Evolutionary conservation across 192 early-diverging fungal genomes (phyloP).

Genomic region (Dispira parvispora): DNA sequence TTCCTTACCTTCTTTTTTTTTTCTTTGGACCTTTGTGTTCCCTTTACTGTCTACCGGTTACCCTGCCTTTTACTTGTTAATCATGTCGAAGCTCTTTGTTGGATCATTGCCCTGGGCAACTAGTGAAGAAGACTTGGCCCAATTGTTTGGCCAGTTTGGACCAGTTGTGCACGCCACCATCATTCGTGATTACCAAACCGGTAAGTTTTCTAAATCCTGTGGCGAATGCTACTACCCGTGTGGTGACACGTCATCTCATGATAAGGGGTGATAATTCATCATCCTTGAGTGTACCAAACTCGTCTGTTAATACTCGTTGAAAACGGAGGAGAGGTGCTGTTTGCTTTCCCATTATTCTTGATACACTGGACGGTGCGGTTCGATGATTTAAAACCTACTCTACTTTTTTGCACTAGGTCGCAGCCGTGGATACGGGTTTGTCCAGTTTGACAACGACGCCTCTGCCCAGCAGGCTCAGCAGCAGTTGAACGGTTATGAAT

Average conservation of each 20-base stretch:
- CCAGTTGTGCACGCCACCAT: conserved; percentile 44
- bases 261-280: neutral
- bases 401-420: conserved; percentile 26
- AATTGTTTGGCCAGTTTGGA: conserved; percentile 44
- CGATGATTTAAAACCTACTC: neutral
- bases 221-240: neutral
- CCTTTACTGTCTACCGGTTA: neutral
- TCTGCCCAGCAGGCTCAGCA: conserved; percentile 56
- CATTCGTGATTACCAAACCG: conserved; percentile 52
- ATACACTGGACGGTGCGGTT: neutral
- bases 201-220: conserved; percentile 24
- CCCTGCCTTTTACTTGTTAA: neutral
- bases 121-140: conserved; percentile 37
- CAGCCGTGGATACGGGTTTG: conserved; percentile 82
- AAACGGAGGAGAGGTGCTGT: neutral
- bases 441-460: conserved; percentile 42
- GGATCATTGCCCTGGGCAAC: conserved; percentile 50
- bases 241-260: neutral
- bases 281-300: neutral
- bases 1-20: neutral
- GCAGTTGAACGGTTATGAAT: conserved; percentile 42
- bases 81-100: conserved; percentile 33
- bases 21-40: conserved; percentile 7
- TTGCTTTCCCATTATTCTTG: neutral
- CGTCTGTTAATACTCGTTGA: neutral